Conservation (phyloP, 768 basidiomycete genomes). For the Lepiota subincarnata region DNA sequence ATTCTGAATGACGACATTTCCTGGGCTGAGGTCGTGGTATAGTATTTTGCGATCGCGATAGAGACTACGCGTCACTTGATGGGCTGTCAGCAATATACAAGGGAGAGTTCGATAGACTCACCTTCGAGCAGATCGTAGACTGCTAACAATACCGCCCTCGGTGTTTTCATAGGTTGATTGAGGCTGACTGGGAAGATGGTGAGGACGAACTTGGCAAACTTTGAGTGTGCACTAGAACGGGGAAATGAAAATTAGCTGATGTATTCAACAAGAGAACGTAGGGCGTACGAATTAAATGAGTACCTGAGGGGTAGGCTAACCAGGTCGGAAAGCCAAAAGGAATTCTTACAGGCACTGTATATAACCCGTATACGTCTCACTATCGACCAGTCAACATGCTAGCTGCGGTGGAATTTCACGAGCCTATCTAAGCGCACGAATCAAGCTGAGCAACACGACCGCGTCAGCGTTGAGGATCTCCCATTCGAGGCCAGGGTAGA, state of each 20-base stretch:
- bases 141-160: too few relatives aligned
- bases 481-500: conserved; percentile 66
- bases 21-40: too few relatives aligned
- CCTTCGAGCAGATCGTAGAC: too few relatives aligned
- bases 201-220: conserved; percentile 58
- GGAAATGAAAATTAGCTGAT: neutral
- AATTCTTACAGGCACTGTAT: conserved; percentile 65
- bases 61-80: too few relatives aligned
- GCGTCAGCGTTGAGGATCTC: conserved; percentile 75
- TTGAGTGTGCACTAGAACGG: conserved; percentile 58
- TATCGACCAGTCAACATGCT: conserved; percentile 21
- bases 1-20: too few relatives aligned
- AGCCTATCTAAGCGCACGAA: conserved; percentile 62
- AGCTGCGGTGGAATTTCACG: neutral
- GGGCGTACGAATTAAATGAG: conserved; percentile 50
- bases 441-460: conserved; percentile 65
- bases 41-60: too few relatives aligned
- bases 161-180: neutral
- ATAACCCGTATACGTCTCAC: conserved; percentile 77
- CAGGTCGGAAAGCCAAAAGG: neutral
- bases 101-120: too few relatives aligned
- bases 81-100: too few relatives aligned
- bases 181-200: neutral
- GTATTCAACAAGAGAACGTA: neutral
- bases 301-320: conserved; percentile 23